A percentile compares a stretch with the other conserved stretches of the same genome.
Evolutionary conservation across 371 early-diverging fungal genomes (phyloP).

Genomic region (Phascolomyces articulosus): DNA sequence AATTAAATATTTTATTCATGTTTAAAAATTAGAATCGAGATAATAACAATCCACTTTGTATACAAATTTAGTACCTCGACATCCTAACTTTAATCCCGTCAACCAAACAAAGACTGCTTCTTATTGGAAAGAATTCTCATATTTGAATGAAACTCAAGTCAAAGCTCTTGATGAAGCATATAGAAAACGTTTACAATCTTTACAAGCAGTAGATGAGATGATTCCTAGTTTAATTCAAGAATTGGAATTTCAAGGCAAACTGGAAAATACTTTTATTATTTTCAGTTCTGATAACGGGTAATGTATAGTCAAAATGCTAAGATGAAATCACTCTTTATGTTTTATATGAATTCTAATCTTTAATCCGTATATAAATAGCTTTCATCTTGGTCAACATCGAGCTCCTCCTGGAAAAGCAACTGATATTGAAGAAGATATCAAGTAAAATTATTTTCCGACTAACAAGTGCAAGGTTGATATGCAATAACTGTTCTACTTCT

Average conservation of each 20-base stretch:
- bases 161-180: constrained; percentile 55
- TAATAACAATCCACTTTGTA: no score
- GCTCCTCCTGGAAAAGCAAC: constrained; percentile 62
- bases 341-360: no score
- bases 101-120: constrained; percentile 56
- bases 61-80: constrained; percentile 61
- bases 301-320: background rate
- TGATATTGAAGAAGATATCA: constrained; percentile 65
- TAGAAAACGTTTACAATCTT: constrained; percentile 58
- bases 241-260: constrained; percentile 52
- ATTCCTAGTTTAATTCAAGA: constrained; percentile 57
- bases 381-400: constrained; percentile 70
- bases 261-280: constrained; percentile 68
- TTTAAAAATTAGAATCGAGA: no score
- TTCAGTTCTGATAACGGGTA: constrained; percentile 70
- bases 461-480: no score
- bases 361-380: constrained; percentile 20
- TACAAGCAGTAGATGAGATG: constrained; percentile 69
- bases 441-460: constrained; percentile 28
- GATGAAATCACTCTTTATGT: no score
- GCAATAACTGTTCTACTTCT: no score
- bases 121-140: constrained; percentile 53
- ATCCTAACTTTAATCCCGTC: constrained; percentile 62
- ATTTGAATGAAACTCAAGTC: constrained; percentile 35
- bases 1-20: no score